These are phyloP conservation scores for Phytopythium cucurbitacearum DNA, from an alignment of 352 stramenopile species.

Conservation along the genomic window DNA sequence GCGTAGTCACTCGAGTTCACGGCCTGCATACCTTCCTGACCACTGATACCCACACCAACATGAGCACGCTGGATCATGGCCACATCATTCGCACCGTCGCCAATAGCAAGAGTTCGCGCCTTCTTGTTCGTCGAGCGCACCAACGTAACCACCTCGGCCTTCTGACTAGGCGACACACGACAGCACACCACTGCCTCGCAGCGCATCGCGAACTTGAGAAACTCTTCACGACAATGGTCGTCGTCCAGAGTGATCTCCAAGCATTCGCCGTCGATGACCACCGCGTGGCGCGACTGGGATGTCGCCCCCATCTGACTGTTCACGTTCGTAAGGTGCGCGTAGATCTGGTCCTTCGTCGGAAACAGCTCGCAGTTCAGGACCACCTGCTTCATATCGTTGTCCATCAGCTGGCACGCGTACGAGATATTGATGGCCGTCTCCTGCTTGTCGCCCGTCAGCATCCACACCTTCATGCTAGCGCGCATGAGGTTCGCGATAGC, in stretches of 20 bases:
- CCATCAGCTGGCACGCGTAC: conserved; percentile 86
- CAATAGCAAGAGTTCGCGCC: conserved; percentile 82
- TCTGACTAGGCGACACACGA: conserved; percentile 79
- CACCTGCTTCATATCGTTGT: conserved; percentile 82
- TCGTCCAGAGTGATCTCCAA: conserved; percentile 56
- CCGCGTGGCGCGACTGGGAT: conserved; percentile 34
- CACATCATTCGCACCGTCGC: conserved; percentile 94
- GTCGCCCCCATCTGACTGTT: conserved; percentile 20
- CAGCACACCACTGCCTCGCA: conserved; percentile 81
- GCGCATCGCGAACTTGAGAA: conserved; percentile 63
- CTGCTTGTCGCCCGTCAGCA: conserved; percentile 93
- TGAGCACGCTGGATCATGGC: conserved; percentile 92
- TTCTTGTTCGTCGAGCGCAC: conserved; percentile 46
- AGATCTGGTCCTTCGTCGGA: conserved; percentile 43
- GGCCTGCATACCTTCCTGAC: conserved; percentile 92
- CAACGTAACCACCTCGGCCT: conserved; percentile 71
- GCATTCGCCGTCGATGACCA: conserved; percentile 71
- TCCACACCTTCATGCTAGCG: conserved; percentile 91
- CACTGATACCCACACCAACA: conserved; percentile 89
- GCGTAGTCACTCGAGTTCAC: conserved; percentile 98
- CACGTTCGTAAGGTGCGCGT: conserved; percentile 24
- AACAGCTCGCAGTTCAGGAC: conserved; percentile 63
- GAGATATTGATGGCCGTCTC: conserved; percentile 95
- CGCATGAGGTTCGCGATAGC: conserved; percentile 83
- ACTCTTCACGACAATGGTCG: conserved; percentile 44